Evolutionary conservation across 352 stramenopile species (phyloP).

Genomic region (Pythium dissotocum): DNA sequence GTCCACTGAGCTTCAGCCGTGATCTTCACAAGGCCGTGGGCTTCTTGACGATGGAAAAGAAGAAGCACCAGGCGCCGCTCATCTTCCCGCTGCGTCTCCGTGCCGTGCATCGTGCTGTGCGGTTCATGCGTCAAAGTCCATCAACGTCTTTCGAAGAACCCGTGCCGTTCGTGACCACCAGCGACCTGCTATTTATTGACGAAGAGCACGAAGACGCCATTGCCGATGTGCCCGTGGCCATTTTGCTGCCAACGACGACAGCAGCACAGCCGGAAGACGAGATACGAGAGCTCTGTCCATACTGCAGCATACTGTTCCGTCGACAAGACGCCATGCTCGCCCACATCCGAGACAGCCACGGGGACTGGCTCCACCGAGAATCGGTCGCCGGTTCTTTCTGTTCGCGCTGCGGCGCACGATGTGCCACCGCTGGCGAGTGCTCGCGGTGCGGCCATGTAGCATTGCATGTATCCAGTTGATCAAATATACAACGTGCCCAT

Average conservation of each 20-base stretch:
- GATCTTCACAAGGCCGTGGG: slow-evolving; percentile 32
- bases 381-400: slow-evolving; percentile 28
- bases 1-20: slow-evolving; percentile 22
- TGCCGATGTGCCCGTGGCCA: slow-evolving; percentile 24
- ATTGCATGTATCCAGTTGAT: neutral
- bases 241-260: slow-evolving; percentile 17
- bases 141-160: slow-evolving; percentile 25
- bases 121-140: slow-evolving; percentile 11
- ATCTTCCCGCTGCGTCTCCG: slow-evolving; percentile 36
- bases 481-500: neutral
- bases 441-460: slow-evolving; percentile 10
- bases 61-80: slow-evolving; percentile 32
- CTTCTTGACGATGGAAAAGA: slow-evolving; percentile 40
- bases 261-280: slow-evolving; percentile 12
- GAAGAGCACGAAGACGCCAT: slow-evolving; percentile 22
- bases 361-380: slow-evolving; percentile 28
- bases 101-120: slow-evolving; percentile 26
- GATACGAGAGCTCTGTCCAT: slow-evolving; percentile 27
- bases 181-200: slow-evolving; percentile 33
- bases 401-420: slow-evolving; percentile 20
- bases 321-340: slow-evolving; percentile 22
- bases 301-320: slow-evolving; percentile 25
- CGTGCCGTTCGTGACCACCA: slow-evolving; percentile 28
- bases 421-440: slow-evolving; percentile 14
- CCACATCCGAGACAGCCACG: slow-evolving; percentile 31